Base-by-base conservation (phyloP, 2,329 filamentous ascomycete genomes). In the Arthrocladium fulminans region DNA sequence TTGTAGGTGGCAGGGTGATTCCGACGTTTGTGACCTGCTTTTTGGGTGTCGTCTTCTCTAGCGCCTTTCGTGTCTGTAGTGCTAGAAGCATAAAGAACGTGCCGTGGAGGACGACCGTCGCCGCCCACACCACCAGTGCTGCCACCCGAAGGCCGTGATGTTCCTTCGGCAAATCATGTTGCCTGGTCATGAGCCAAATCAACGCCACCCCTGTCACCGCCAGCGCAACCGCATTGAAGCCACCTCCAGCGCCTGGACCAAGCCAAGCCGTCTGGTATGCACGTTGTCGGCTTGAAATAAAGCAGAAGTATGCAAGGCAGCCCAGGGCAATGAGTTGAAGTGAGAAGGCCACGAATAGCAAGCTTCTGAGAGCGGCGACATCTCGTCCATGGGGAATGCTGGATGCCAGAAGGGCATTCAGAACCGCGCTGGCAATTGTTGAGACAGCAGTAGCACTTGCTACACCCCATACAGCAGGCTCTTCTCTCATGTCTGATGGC, bases 41-140 rank as follows among this genome's bases (percentile, higher is more conserved):
- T 39, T 45, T 50, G n/a, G 45, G 44, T 17, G 50, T 44, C 42
- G 51, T 47, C 22, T 35, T 51, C 15, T 42, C 49, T 17, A 55
- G 44, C n/a, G 48, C 47, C n/a, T 45, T 48, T 40, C 48, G 52
- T 17, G 50, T 55, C 52, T 52, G 55, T 23, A 45, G 27, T 3
- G 41, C 45, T 10, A 59, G 23, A n/a, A 58, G 32, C 32, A 39
- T 45, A 45, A 47, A 58, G 6, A 57, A 39, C 3, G 41, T 42
- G 9, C 48, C 39, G 27, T 57, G 52, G 17, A 53, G 40, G 8
- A 47, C 15, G 5, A 47, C 37, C 8, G 49, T 38, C 9, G 47
- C 20, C 15, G 43, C 55, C 57, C 58, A 60, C 3, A 53, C 24
- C 9, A 47, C 54, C 24, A 56, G 55, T 56, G 54, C 56, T 6